These are phyloP conservation scores for Tetrahymena thermophila DNA, from an alignment of 73 alveolate species.

Conservation along the genomic window DNA sequence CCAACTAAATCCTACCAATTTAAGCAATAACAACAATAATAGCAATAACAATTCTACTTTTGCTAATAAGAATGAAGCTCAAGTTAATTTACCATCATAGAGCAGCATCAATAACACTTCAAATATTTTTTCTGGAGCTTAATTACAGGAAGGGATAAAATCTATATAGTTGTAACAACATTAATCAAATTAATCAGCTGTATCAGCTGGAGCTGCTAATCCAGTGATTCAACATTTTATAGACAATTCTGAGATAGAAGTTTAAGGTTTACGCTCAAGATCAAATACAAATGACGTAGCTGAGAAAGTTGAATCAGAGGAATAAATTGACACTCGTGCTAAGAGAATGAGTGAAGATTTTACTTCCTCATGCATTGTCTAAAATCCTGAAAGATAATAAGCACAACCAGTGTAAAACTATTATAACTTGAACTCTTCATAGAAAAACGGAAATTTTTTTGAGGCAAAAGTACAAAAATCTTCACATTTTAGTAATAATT, in stretches of 20 bases:
- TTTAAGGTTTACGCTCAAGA: background rate
- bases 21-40: no score
- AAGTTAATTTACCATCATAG: background rate
- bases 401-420: background rate
- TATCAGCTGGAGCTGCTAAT: background rate
- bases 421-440: background rate
- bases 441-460: background rate
- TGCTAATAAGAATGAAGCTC: background rate
- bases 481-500: background rate
- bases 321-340: background rate
- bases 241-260: background rate
- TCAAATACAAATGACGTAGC: background rate
- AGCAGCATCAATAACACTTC: background rate
- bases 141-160: background rate
- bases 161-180: no score
- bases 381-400: background rate
- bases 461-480: background rate
- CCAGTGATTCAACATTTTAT: background rate
- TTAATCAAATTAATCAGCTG: background rate
- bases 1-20: background rate
- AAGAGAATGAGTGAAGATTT: background rate
- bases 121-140: background rate
- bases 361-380: background rate
- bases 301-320: background rate
- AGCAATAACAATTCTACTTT: background rate